Conservation (phyloP, 2,329 filamentous ascomycete genomes). For the Neoscytalidium dimidiatum region DNA sequence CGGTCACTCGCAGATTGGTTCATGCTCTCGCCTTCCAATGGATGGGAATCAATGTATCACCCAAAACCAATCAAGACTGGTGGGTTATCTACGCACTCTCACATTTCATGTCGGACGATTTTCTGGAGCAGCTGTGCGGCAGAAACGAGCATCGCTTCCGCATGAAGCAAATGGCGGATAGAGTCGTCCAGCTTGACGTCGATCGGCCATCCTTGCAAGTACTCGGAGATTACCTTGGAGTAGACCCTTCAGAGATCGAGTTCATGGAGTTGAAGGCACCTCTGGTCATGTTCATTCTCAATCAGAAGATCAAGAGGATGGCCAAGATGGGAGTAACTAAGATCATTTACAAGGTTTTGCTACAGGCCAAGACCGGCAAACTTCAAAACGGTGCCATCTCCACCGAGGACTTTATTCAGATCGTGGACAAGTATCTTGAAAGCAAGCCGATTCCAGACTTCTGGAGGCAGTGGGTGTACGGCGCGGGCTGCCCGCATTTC, state of each 20-base stretch:
- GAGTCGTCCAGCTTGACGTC: constrained; percentile 77
- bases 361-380: constrained; percentile 81
- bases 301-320: constrained; percentile 67
- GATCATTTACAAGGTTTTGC: constrained; percentile 82
- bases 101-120: constrained; percentile 92
- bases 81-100: constrained; percentile 91
- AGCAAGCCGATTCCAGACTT: constrained; percentile 56
- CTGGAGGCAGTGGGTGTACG: constrained; percentile 90
- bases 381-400: constrained; percentile 70
- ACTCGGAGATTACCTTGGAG: constrained; percentile 73
- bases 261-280: constrained; percentile 91
- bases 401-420: constrained; percentile 74
- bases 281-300: constrained; percentile 88
- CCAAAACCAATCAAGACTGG: constrained; percentile 75
- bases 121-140: constrained; percentile 86
- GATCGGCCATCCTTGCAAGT: constrained; percentile 80
- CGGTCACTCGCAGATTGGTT: constrained; percentile 77
- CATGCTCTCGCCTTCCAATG: constrained; percentile 88
- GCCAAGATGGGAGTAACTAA: constrained; percentile 85
- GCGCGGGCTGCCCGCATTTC: constrained; percentile 86
- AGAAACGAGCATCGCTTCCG: constrained; percentile 94
- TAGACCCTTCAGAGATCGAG: constrained; percentile 83
- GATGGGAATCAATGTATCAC: constrained; percentile 89
- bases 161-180: constrained; percentile 82
- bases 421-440: constrained; percentile 88